A percentile compares a stretch with the other conserved stretches of the same genome.
phyloP scores from a whole-genome alignment of 768 basidiomycete genomes.

The Lentinula sp. region DNA sequence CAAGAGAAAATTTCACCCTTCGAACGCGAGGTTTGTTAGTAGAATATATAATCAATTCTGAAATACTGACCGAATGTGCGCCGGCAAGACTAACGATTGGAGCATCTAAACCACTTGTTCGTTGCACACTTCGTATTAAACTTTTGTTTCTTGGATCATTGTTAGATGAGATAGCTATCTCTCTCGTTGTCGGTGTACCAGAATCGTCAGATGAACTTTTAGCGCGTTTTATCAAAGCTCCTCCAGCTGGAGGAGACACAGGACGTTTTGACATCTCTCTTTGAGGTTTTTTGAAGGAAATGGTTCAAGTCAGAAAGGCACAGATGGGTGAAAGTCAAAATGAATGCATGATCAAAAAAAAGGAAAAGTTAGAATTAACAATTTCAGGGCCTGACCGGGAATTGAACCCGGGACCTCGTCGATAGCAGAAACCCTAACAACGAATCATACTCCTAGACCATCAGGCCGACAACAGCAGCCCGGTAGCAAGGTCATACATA shows the following conservation, averaged over 20 bases:
- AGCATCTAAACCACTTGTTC: conserved; percentile 90
- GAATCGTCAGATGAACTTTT: conserved; percentile 38
- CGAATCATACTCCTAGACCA: not conserved
- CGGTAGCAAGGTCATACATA: no score
- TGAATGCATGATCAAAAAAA: not conserved
- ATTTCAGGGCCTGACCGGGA: not conserved
- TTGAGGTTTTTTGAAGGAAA: no score
- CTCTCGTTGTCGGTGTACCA: conserved; percentile 28
- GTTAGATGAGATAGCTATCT: conserved; percentile 73
- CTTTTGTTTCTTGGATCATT: conserved; percentile 72
- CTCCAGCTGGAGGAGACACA: conserved; percentile 48
- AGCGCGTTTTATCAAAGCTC: conserved; percentile 60
- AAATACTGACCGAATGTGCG: conserved; percentile 68
- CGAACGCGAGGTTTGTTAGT: not conserved
- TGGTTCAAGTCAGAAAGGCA: not conserved
- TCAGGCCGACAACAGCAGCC: not conserved
- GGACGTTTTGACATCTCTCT: conserved; percentile 65
- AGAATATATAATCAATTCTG: no score
- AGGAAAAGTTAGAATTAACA: not conserved
- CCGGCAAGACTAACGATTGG: conserved; percentile 91
- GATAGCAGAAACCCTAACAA: not conserved
- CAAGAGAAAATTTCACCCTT: conserved; percentile 87
- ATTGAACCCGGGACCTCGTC: not conserved
- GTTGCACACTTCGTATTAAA: conserved; percentile 76
- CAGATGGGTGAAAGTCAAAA: not conserved